Base-by-base conservation (phyloP, 225 moss, liverwort and hornwort genomes). In the Sphagnum contortum region DNA sequence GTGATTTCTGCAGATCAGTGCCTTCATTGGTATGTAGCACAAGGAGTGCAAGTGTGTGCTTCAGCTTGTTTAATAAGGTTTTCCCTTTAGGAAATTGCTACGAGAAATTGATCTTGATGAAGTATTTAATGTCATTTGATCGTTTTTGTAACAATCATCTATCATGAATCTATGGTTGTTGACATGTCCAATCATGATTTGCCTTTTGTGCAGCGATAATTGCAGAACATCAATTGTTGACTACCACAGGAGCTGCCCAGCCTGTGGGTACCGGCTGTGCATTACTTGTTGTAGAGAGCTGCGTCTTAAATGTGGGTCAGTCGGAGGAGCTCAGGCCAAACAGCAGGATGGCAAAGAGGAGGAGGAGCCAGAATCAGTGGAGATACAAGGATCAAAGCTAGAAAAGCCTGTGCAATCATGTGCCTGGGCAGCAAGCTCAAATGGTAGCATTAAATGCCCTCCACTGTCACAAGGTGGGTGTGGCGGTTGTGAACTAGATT, bases 181-280 rank as follows among this genome's bases (percentile, higher is more conserved):
- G 29, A 29, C 29, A 29, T 29, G 29, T 29, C 29, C 0, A 29
- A 29, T 1, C 29, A 29, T 1, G 1, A 29, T 29, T 29, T 29
- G 29, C 29, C 29, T 29, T 29, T 29, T 71, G 47, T 79, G 58
- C 88, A 94, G 94, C 69, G 70, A 94, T 59, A 94, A 91, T 65
- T 94, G 94, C 75, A 88, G 72, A 71, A 94, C 94, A 4, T 94
- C 91, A 46, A 83, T 94, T 48, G 94, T 94, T 57, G 91, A 94
- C 60, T 94, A 81, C 63, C 74, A 81, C 66, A 83, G 94, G 5
- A 91, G 78, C 68, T 91, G 94, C 60, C 50, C 71, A 6, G 73
- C 56, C 3, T 89, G 89, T 73, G 65, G 63, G 5, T 94, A 94
- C 67, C 90, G 91, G 63, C 72, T 94, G 48, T 94, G 94, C 75